Percentiles rank a stretch among this genome's conserved stretches.
phyloP scores from a whole-genome alignment of 2,329 filamentous ascomycete species.

The Phaeoacremonium minimum region DNA sequence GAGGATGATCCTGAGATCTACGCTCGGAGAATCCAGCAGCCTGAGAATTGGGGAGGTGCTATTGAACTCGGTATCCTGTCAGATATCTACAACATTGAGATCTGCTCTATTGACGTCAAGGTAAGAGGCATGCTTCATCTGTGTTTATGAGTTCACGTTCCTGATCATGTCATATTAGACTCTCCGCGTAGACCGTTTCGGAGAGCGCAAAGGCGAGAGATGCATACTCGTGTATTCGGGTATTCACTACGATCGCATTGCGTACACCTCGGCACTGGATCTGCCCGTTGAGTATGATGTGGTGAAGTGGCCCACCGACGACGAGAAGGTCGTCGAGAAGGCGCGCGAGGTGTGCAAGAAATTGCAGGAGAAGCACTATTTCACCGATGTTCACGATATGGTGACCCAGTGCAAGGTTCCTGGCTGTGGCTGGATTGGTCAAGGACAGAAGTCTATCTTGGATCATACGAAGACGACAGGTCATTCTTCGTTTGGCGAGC shows the following conservation, averaged over 20 bases:
- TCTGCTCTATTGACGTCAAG: conserved; percentile 78
- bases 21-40: conserved; percentile 74
- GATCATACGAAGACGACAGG: conserved; percentile 61
- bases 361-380: conserved; percentile 72
- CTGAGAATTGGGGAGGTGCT: conserved; percentile 83
- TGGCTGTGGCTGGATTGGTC: conserved; percentile 62
- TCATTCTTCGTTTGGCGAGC: conserved; percentile 40
- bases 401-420: conserved; percentile 67
- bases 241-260: conserved; percentile 90
- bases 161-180: conserved; percentile 29
- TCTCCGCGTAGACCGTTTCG: conserved; percentile 64
- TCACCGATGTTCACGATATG: conserved; percentile 81
- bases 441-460: conserved; percentile 59
- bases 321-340: conserved; percentile 66
- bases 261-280: conserved; percentile 58
- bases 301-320: conserved; percentile 47
- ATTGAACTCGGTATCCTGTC: conserved; percentile 87
- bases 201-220: conserved; percentile 64
- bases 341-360: conserved; percentile 62
- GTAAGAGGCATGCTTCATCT: too few relatives aligned
- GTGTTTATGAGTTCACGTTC: too few relatives aligned
- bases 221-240: conserved; percentile 87
- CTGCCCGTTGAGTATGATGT: conserved; percentile 72
- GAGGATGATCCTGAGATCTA: conserved; percentile 71
- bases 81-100: conserved; percentile 79